Evolutionary conservation across 805 yeast genomes (phyloP).

Genomic region (Nakazawaea ernobii): DNA sequence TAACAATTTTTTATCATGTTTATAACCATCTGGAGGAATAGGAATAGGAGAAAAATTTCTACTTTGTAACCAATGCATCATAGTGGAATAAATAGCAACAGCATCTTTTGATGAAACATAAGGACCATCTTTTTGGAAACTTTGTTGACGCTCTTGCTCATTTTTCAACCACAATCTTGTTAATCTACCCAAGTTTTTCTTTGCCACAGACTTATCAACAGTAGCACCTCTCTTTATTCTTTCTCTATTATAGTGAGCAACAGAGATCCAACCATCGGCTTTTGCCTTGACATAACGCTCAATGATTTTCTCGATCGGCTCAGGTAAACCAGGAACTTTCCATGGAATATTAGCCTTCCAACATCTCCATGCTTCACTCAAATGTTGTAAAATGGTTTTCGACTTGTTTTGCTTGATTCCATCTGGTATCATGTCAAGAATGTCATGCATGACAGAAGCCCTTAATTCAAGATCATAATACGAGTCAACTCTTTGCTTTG

Average conservation of each 20-base stretch:
- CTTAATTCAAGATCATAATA: slow-evolving; percentile 90
- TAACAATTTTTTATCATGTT: slow-evolving; percentile 87
- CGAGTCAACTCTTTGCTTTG: slow-evolving; percentile 93
- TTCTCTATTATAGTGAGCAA: slow-evolving; percentile 89
- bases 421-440: slow-evolving; percentile 95
- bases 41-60: slow-evolving; percentile 83
- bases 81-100: slow-evolving; percentile 73
- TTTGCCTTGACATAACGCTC: slow-evolving; percentile 88
- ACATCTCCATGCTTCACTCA: slow-evolving; percentile 98
- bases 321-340: slow-evolving; percentile 96
- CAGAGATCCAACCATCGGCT: slow-evolving; percentile 95
- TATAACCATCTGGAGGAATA: slow-evolving; percentile 87
- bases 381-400: slow-evolving; percentile 82
- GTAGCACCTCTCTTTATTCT: slow-evolving; percentile 84
- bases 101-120: slow-evolving; percentile 84
- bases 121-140: slow-evolving; percentile 81
- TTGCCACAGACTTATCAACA: slow-evolving; percentile 90
- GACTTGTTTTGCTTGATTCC: slow-evolving; percentile 85
- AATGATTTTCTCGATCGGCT: slow-evolving; percentile 80
- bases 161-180: slow-evolving; percentile 89
- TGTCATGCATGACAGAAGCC: slow-evolving; percentile 93
- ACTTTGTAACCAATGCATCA: slow-evolving; percentile 89
- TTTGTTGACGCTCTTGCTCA: slow-evolving; percentile 85
- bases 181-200: slow-evolving; percentile 86
- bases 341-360: slow-evolving; percentile 99